Evolutionary conservation across 352 stramenopile species (phyloP).

Genomic region (Phytophthora colocasiae): DNA sequence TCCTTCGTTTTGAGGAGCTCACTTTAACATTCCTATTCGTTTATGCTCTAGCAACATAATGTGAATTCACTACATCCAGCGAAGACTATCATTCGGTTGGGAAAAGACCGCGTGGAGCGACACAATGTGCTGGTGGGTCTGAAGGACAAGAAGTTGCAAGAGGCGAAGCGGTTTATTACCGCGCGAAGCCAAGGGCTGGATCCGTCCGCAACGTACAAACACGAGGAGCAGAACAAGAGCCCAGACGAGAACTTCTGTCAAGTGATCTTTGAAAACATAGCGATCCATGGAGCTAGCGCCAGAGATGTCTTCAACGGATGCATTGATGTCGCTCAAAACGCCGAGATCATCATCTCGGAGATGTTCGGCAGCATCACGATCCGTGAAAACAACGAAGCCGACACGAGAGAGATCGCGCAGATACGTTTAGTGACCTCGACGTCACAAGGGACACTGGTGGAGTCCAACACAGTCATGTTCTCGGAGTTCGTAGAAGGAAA

Average conservation of each 20-base stretch:
- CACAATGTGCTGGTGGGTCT: slow-evolving; percentile 29
- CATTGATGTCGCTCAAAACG: slow-evolving; percentile 49
- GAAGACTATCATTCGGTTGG: slow-evolving; percentile 29
- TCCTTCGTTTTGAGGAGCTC: background rate
- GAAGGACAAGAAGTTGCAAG: slow-evolving; percentile 34
- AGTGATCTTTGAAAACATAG: slow-evolving; percentile 40
- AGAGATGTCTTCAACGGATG: slow-evolving; percentile 47
- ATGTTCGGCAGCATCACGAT: slow-evolving; percentile 54
- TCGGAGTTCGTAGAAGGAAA: slow-evolving; percentile 21
- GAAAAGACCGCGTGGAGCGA: slow-evolving; percentile 33
- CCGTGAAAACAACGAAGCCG: slow-evolving; percentile 54
- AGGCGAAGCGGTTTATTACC: slow-evolving; percentile 39
- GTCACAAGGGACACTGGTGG: slow-evolving; percentile 23
- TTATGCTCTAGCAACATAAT: slow-evolving; percentile 22
- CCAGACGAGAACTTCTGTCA: slow-evolving; percentile 43
- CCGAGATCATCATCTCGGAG: slow-evolving; percentile 68
- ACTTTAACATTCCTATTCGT: background rate
- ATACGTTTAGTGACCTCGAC: slow-evolving; percentile 49
- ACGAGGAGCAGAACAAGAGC: slow-evolving; percentile 45
- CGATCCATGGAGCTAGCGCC: slow-evolving; percentile 33
- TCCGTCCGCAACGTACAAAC: slow-evolving; percentile 13
- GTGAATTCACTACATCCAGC: slow-evolving; percentile 16
- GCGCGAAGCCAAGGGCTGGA: slow-evolving; percentile 36
- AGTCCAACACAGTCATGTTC: slow-evolving; percentile 36
- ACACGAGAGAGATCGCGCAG: slow-evolving; percentile 45